Evolutionary conservation across 495 filamentous ascomycete genomes (phyloP), one percentile per base, ranked within the genome.

Genomic region (Neurospora sp.): DNA sequence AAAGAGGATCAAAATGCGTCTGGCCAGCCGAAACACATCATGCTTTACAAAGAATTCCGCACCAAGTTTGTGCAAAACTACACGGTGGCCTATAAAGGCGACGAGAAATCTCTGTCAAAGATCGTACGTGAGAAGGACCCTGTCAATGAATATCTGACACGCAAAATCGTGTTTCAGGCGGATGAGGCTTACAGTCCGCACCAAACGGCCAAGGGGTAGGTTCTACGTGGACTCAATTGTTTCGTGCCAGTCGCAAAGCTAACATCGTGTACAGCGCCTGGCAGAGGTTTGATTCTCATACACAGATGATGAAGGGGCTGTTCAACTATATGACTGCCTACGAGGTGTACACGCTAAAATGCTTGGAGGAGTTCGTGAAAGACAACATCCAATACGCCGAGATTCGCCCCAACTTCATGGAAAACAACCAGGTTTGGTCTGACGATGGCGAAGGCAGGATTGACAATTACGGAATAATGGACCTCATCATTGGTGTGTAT

Each of bases 231-330:
- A 31, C 2, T 59, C 11, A 35, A 35, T 59, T 14, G 20, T 14
- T 27, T 27, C 3, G 16, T 31, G 22, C 22, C 10, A 20, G 10
- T 12, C 16, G 5, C 42, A 39, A 18, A 42, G 39, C 71, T 77
- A 44, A 76, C 59, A 20, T 1, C 16, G 2, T 38, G 4, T 18
- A n/a, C 70, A 88, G 86, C 3, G 85, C 86, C 53, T 88, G 86
- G 86, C 81, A 86, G 46, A 83, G 82, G 70, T 88, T 88, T 73
- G 86, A 87, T 73, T 80, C 80, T 39, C 81, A 86, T 5, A 88
- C 87, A 35, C 84, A 85, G 71, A 87, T 88, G 85, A 87, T 88
- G 86, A 88, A 88, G 72, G 87, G 87, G 0, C 76, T 88, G n/a
- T 88, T 88, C 79, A 87, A 86, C 70, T 88, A 88, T 68, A 81